Evolutionary conservation across 2,329 filamentous ascomycete genomes (phyloP).

Genomic region (Penicillium sp.): DNA sequence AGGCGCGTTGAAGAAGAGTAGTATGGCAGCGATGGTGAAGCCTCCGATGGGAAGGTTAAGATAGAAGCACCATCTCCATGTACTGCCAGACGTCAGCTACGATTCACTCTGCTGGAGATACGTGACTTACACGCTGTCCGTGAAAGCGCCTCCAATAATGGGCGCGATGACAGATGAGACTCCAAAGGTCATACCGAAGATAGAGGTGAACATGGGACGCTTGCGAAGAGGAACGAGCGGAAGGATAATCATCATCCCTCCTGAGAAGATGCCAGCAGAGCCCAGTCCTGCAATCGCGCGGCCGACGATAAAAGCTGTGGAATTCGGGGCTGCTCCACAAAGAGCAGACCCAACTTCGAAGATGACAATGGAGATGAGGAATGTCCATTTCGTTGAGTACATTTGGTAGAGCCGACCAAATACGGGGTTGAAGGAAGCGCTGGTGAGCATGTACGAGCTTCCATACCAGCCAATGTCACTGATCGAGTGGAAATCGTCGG

Average conservation of each 20-base stretch:
- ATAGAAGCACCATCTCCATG: slow-evolving; percentile 23
- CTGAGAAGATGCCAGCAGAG: neutral
- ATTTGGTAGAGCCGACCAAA: slow-evolving; percentile 14
- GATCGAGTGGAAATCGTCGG: slow-evolving; percentile 35
- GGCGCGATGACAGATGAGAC: slow-evolving; percentile 5
- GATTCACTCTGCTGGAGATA: neutral
- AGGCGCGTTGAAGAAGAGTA: slow-evolving; percentile 6
- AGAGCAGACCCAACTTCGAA: slow-evolving; percentile 32
- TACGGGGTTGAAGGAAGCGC: slow-evolving; percentile 4
- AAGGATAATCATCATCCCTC: slow-evolving; percentile 9
- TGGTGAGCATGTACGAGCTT: slow-evolving; percentile 10
- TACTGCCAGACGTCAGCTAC: neutral
- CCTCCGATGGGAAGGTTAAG: slow-evolving; percentile 20
- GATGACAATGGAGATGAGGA: slow-evolving; percentile 26
- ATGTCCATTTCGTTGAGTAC: slow-evolving; percentile 23
- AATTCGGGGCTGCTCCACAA: slow-evolving; percentile 28
- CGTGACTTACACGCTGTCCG: slow-evolving; percentile 5
- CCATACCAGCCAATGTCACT: slow-evolving; percentile 18
- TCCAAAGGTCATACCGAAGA: slow-evolving; percentile 7
- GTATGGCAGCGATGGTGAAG: neutral
- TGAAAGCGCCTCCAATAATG: slow-evolving; percentile 14
- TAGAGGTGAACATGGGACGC: slow-evolving; percentile 1
- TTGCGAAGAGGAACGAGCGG: slow-evolving; percentile 6
- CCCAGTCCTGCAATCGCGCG: slow-evolving; percentile 28
- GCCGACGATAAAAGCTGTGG: slow-evolving; percentile 26